Percentiles rank a stretch among this genome's conserved stretches.
These are phyloP conservation scores for Trifolium pratense DNA, from an alignment of 306 rosid genomes.

Conservation along the genomic window DNA sequence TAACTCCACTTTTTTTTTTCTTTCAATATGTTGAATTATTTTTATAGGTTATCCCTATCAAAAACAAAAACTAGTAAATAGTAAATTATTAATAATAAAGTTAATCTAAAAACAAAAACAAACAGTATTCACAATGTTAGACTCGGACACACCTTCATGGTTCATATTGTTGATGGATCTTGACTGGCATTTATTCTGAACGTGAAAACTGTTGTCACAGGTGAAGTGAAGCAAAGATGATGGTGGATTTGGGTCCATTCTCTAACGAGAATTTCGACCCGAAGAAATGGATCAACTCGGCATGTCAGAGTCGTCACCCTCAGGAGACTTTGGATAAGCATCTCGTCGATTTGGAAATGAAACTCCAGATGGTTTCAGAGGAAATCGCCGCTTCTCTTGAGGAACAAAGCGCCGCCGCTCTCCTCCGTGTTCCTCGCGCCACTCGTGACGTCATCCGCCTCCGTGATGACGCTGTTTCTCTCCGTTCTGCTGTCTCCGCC, in stretches of 20 bases:
- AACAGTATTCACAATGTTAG: neutral
- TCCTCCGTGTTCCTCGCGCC: slow-evolving; percentile 95
- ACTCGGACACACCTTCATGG: slow-evolving; percentile 8
- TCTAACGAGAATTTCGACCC: slow-evolving; percentile 82
- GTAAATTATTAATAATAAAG: too few species aligned
- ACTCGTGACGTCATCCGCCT: slow-evolving; percentile 91
- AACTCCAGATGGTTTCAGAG: slow-evolving; percentile 92
- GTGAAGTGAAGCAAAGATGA: slow-evolving; percentile 37
- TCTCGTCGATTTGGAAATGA: slow-evolving; percentile 87
- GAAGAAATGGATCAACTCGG: slow-evolving; percentile 95
- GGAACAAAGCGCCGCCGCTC: slow-evolving; percentile 88
- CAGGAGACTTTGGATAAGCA: slow-evolving; percentile 86
- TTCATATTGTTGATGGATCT: slow-evolving; percentile 32
- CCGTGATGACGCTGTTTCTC: slow-evolving; percentile 90
- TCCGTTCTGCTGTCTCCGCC: slow-evolving; percentile 81
- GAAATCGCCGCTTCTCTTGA: slow-evolving; percentile 93
- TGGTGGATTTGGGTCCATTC: slow-evolving; percentile 95
- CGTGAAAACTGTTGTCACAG: neutral
- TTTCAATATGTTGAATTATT: too few species aligned
- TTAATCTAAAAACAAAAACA: too few species aligned
- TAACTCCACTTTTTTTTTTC: too few species aligned
- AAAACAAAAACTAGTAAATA: too few species aligned
- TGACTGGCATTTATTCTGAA: slow-evolving; percentile 2
- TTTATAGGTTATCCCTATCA: too few species aligned
- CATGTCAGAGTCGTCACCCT: slow-evolving; percentile 83